Percentiles rank a stretch among this genome's conserved stretches.
These are phyloP conservation scores for Styphnolobium japonicum DNA, from an alignment of 306 rosid genomes.

Conservation along the genomic window DNA sequence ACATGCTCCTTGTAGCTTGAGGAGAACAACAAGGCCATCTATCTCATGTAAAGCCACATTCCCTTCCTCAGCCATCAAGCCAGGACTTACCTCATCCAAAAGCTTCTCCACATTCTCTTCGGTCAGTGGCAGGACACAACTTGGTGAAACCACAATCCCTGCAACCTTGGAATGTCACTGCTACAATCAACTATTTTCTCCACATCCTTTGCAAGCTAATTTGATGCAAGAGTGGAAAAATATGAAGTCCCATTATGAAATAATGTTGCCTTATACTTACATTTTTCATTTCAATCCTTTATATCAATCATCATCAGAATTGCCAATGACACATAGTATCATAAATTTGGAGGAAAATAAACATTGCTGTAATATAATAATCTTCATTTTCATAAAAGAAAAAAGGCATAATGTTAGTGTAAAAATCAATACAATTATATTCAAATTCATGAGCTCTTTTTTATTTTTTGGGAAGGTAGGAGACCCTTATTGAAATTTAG, in stretches of 20 bases:
- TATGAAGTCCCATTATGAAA: not conserved
- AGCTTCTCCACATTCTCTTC: constrained; percentile 96
- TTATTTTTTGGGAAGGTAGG: no score
- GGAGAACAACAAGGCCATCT: constrained; percentile 89
- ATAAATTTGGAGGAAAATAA: not conserved
- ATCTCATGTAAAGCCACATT: constrained; percentile 94
- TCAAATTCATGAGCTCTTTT: constrained; percentile 7
- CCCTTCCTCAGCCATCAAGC: constrained; percentile 96
- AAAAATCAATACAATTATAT: not conserved
- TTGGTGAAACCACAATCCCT: constrained; percentile 76
- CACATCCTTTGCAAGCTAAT: constrained; percentile 4
- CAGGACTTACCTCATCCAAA: constrained; percentile 93
- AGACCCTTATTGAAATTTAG: no score
- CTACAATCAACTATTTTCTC: constrained; percentile 12
- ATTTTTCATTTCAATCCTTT: not conserved
- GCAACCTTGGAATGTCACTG: constrained; percentile 23
- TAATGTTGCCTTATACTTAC: not conserved
- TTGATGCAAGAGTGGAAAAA: not conserved
- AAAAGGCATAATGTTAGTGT: not conserved
- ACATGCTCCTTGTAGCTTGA: constrained; percentile 96
- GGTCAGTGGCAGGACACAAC: constrained; percentile 76
- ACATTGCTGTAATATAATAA: not conserved
- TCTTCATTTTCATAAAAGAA: not conserved
- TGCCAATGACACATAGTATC: not conserved
- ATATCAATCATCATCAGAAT: not conserved